These are phyloP conservation scores for Stephanodiscus triporus DNA, from an alignment of 108 stramenopile species.

Conservation along the genomic window DNA sequence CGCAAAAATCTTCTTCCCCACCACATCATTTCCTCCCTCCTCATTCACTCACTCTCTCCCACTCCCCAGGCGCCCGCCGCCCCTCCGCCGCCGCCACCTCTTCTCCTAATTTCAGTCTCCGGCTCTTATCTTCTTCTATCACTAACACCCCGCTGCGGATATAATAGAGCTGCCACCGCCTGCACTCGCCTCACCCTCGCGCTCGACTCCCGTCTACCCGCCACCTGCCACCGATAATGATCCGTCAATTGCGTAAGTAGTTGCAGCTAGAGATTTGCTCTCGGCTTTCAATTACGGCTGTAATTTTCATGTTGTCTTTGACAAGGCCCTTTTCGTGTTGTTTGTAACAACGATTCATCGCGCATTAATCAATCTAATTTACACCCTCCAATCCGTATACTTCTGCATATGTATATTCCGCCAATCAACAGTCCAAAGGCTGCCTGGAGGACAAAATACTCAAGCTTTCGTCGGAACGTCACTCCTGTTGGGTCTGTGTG, in stretches of 20 bases:
- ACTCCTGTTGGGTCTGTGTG: slow-evolving; percentile 60
- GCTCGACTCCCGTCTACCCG: not conserved
- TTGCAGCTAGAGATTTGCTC: not conserved
- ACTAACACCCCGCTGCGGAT: no score
- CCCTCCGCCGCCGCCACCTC: no score
- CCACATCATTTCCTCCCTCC: no score
- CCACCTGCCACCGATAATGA: not conserved
- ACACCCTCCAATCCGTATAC: not conserved
- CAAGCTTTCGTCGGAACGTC: slow-evolving; percentile 66
- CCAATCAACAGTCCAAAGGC: slow-evolving; percentile 39
- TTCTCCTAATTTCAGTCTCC: no score
- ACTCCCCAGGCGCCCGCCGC: no score
- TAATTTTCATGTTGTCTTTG: slow-evolving; percentile 2
- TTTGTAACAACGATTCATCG: no score
- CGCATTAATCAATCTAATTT: not conserved
- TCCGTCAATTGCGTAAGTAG: slow-evolving; percentile 10
- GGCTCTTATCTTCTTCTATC: no score
- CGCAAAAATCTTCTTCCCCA: no score
- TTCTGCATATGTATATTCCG: no score
- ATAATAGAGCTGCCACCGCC: no score
- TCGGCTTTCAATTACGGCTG: not conserved
- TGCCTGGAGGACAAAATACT: slow-evolving; percentile 50
- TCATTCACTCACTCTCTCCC: no score
- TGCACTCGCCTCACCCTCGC: not conserved
- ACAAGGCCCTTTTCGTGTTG: no score